A percentile compares a stretch with the other conserved stretches of the same genome.
Evolutionary conservation across 2,329 filamentous ascomycete species (phyloP).

Genomic region (Emergomyces africanus): DNA sequence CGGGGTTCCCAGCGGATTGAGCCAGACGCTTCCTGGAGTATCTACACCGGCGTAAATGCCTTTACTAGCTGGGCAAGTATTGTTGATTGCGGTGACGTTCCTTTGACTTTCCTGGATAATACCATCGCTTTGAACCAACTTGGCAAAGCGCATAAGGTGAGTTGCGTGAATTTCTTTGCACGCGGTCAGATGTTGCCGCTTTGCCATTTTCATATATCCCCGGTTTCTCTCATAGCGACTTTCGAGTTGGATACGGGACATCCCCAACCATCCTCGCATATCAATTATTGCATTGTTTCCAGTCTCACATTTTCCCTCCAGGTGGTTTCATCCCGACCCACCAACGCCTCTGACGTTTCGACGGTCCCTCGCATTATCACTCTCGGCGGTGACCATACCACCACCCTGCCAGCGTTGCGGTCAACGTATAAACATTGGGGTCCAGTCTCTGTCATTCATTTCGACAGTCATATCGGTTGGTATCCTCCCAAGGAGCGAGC

Average conservation of each 20-base stretch:
- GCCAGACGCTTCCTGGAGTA: conserved; percentile 67
- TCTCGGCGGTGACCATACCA: conserved; percentile 60
- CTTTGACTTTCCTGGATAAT: conserved; percentile 77
- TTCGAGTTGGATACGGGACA: neutral
- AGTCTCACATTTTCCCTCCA: conserved; percentile 21
- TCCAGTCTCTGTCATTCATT: conserved; percentile 58
- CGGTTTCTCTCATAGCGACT: too few relatives aligned
- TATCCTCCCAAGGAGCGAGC: conserved; percentile 18
- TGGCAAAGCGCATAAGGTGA: conserved; percentile 63
- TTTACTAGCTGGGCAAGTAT: conserved; percentile 67
- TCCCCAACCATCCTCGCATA: neutral
- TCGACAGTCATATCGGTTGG: conserved; percentile 56
- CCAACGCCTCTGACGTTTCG: conserved; percentile 14
- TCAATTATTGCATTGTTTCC: neutral
- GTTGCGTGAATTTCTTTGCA: conserved; percentile 23
- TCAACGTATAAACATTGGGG: conserved; percentile 51
- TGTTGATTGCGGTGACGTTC: conserved; percentile 82
- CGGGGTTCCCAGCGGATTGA: conserved; percentile 71
- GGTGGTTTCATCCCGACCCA: conserved; percentile 18
- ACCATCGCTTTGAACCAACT: conserved; percentile 68
- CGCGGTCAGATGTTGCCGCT: neutral
- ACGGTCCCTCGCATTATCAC: conserved; percentile 43
- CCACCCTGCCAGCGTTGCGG: conserved; percentile 56
- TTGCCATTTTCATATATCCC: neutral
- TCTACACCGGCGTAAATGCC: conserved; percentile 67